These are phyloP conservation scores for Erythrobasidium hasegawianum DNA, from an alignment of 1,284 basidiomycete genomes.

Conservation along the genomic window DNA sequence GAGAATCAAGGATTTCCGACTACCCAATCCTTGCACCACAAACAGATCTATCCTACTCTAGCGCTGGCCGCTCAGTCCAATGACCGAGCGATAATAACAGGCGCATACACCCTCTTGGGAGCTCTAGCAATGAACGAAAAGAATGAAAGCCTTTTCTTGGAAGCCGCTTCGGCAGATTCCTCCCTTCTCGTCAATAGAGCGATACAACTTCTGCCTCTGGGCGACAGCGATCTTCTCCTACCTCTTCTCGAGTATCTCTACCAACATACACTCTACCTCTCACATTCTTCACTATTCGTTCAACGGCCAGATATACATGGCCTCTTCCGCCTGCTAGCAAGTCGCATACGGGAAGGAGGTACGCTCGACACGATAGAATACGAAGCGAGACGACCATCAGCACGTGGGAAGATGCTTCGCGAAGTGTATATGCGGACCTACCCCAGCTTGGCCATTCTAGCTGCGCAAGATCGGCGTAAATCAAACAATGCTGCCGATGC, in stretches of 20 bases:
- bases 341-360: slow-evolving; percentile 65
- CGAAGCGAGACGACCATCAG: slow-evolving; percentile 58
- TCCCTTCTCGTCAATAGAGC: slow-evolving; percentile 41
- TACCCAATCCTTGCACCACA: slow-evolving; percentile 22
- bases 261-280: slow-evolving; percentile 65
- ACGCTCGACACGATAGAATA: slow-evolving; percentile 61
- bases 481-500: slow-evolving; percentile 44
- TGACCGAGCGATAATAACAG: slow-evolving; percentile 68
- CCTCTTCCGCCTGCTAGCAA: slow-evolving; percentile 63
- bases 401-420: slow-evolving; percentile 11
- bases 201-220: slow-evolving; percentile 67
- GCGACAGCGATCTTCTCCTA: slow-evolving; percentile 64
- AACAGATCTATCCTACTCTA: slow-evolving; percentile 53
- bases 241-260: slow-evolving; percentile 70
- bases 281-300: slow-evolving; percentile 70
- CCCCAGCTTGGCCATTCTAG: slow-evolving; percentile 8
- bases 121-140: slow-evolving; percentile 58
- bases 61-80: slow-evolving; percentile 56
- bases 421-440: slow-evolving; percentile 24
- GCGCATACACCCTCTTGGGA: slow-evolving; percentile 60
- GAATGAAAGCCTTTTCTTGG: slow-evolving; percentile 52
- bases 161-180: background rate
- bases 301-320: slow-evolving; percentile 64
- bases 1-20: slow-evolving; percentile 28
- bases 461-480: slow-evolving; percentile 52